Percentiles rank a stretch among this genome's conserved stretches.
These are phyloP conservation scores for Stemphylium beticola DNA, from an alignment of 2,329 filamentous ascomycete species.

Conservation along the genomic window DNA sequence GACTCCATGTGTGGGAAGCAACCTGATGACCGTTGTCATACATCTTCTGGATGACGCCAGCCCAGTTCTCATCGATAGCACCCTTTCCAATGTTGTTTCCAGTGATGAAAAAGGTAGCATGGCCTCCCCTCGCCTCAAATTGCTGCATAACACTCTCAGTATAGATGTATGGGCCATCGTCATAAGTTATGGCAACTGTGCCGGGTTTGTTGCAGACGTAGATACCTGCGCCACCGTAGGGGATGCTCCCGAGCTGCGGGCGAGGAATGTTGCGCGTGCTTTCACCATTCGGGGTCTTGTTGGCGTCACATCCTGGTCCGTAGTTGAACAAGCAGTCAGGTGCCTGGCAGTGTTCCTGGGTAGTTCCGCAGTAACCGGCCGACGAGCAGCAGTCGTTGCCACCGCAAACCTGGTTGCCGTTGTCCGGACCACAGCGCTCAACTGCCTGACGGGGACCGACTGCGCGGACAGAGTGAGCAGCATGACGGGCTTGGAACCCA, in stretches of 20 bases:
- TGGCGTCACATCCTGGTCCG: slow-evolving; percentile 60
- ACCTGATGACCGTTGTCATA: slow-evolving; percentile 64
- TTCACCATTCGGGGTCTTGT: slow-evolving; percentile 59
- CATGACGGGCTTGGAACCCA: slow-evolving; percentile 22
- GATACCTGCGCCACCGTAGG: slow-evolving; percentile 64
- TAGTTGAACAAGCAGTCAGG: slow-evolving; percentile 68
- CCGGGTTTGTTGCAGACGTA: slow-evolving; percentile 60
- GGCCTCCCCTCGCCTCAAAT: slow-evolving; percentile 63
- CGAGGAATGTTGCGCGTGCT: slow-evolving; percentile 61
- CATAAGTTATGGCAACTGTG: slow-evolving; percentile 70
- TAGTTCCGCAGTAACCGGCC: slow-evolving; percentile 60
- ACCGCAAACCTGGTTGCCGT: slow-evolving; percentile 29
- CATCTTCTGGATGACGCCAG: slow-evolving; percentile 61
- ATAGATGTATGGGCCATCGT: slow-evolving; percentile 69
- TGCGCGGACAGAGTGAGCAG: slow-evolving; percentile 17
- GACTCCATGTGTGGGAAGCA: slow-evolving; percentile 65
- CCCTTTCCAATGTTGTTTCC: slow-evolving; percentile 64
- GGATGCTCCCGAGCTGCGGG: slow-evolving; percentile 59
- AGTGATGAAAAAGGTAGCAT: slow-evolving; percentile 72
- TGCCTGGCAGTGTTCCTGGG: slow-evolving; percentile 62
- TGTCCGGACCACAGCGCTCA: slow-evolving; percentile 37
- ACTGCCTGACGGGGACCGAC: slow-evolving; percentile 37
- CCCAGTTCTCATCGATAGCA: slow-evolving; percentile 61
- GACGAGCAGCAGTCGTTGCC: slow-evolving; percentile 44
- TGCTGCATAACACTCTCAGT: slow-evolving; percentile 66